Evolutionary conservation across 225 moss, liverwort and hornwort genomes (phyloP).

Genomic region (Polytrichum commune): DNA sequence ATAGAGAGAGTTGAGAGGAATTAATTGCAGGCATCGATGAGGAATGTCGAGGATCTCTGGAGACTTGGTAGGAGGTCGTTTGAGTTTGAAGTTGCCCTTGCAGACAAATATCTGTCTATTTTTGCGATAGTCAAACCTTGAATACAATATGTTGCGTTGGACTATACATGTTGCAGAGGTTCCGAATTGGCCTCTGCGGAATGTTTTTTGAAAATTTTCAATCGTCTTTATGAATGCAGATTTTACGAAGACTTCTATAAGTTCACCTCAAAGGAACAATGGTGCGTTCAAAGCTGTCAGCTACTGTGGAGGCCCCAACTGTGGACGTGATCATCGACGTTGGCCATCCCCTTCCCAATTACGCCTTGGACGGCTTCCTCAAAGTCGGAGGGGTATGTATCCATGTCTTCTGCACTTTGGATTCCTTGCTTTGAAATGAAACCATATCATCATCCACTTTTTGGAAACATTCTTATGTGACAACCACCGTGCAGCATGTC

Average conservation of each 20-base stretch:
- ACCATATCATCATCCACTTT: background rate
- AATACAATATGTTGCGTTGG: too few relatives aligned
- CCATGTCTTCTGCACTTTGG: background rate
- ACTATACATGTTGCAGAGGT: too few relatives aligned
- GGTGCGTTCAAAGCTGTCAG: conserved; percentile 6
- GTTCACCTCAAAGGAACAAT: conserved; percentile 3
- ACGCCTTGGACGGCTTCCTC: conserved; percentile 46
- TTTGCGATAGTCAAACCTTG: too few relatives aligned
- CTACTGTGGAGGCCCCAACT: background rate
- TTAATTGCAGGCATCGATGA: too few relatives aligned
- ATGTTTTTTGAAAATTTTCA: too few relatives aligned
- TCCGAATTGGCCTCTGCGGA: too few relatives aligned
- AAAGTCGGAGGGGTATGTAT: conserved; percentile 47
- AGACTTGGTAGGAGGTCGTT: too few relatives aligned
- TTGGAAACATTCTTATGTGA: background rate
- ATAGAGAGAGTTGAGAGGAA: too few relatives aligned
- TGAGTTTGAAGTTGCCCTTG: too few relatives aligned
- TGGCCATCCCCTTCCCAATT: conserved; percentile 46
- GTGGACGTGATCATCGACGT: conserved; percentile 43
- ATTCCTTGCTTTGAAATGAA: background rate
- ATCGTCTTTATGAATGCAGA: background rate
- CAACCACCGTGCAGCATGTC: too few relatives aligned
- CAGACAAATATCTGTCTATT: too few relatives aligned
- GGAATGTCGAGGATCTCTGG: too few relatives aligned
- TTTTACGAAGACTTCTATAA: background rate